phyloP scores from a whole-genome alignment of 1,284 basidiomycete species.

The Ceraceosorus bombacis region DNA sequence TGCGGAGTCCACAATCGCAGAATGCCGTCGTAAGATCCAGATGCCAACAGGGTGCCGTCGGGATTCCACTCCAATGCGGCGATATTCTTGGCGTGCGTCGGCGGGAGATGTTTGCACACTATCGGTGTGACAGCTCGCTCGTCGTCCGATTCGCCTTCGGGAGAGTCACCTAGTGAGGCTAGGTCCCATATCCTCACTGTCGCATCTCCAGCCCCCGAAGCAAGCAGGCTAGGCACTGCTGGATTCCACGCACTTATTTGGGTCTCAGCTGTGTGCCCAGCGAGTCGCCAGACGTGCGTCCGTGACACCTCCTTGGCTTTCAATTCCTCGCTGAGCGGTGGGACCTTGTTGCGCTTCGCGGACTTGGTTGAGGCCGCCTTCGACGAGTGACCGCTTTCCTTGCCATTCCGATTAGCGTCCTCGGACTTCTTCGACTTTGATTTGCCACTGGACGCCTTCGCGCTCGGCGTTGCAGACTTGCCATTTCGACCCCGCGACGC shows the following conservation, averaged over 20 bases:
- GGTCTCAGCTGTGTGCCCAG: conserved; percentile 43
- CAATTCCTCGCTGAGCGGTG: not conserved
- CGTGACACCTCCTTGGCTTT: conserved; percentile 17
- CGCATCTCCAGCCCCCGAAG: conserved; percentile 45
- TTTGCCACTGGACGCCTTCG: no score
- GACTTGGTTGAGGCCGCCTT: conserved; percentile 5
- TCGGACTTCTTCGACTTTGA: no score
- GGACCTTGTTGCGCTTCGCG: conserved; percentile 8
- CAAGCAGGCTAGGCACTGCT: conserved; percentile 43
- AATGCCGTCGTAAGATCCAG: conserved; percentile 47
- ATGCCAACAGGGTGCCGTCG: conserved; percentile 46
- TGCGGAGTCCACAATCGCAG: conserved; percentile 48
- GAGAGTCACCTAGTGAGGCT: not conserved
- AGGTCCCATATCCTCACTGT: conserved; percentile 48
- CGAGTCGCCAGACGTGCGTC: conserved; percentile 26
- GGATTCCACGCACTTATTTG: conserved; percentile 48
- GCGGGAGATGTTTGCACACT: conserved; percentile 46
- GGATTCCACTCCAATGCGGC: conserved; percentile 47
- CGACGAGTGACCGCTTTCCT: no score
- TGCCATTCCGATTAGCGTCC: conserved; percentile 6
- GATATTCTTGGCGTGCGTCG: conserved; percentile 45
- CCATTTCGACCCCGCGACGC: no score
- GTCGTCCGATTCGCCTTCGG: not conserved
- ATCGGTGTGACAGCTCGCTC: conserved; percentile 19
- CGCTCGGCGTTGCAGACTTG: no score